Conservation (phyloP, 345 rosid species). For the Gossypium australe region DNA sequence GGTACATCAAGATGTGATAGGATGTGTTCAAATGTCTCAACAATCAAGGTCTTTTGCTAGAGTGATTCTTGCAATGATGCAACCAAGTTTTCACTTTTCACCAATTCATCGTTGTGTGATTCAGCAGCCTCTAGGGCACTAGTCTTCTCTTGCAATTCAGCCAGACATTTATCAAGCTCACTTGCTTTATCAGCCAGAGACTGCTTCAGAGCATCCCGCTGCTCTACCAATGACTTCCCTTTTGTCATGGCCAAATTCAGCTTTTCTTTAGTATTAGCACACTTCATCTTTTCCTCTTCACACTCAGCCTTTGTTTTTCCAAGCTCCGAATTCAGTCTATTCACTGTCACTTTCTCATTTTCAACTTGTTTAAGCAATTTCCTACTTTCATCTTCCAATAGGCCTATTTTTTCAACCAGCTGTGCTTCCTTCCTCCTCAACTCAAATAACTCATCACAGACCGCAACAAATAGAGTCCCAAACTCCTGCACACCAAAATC, state of each 20-base stretch:
- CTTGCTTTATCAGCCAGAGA: constrained; percentile 57
- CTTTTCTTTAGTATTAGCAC: constrained; percentile 78
- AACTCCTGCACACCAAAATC: constrained; percentile 48
- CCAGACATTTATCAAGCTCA: constrained; percentile 66
- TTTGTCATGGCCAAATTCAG: constrained; percentile 90
- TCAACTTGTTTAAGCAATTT: constrained; percentile 54
- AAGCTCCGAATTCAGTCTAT: constrained; percentile 39
- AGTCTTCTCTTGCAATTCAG: constrained; percentile 59
- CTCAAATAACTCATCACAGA: constrained; percentile 51
- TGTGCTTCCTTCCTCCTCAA: constrained; percentile 51
- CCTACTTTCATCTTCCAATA: constrained; percentile 50
- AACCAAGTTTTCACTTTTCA: constrained; percentile 42
- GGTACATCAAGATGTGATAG: constrained; percentile 42
- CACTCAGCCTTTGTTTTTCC: constrained; percentile 46
- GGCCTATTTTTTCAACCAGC: constrained; percentile 37
- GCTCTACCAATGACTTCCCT: constrained; percentile 94
- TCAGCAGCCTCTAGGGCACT: constrained; percentile 54
- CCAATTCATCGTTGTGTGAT: constrained; percentile 46
- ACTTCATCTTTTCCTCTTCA: constrained; percentile 72
- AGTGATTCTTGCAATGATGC: constrained; percentile 62
- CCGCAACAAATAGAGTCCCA: constrained; percentile 44
- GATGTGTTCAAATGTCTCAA: constrained; percentile 51
- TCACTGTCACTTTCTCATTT: constrained; percentile 41
- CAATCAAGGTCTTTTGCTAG: constrained; percentile 38
- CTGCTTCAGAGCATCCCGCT: constrained; percentile 74